Evolutionary conservation across 768 basidiomycete genomes (phyloP), one percentile per base, ranked within the genome.

Genomic region (Termitomyces sp.): DNA sequence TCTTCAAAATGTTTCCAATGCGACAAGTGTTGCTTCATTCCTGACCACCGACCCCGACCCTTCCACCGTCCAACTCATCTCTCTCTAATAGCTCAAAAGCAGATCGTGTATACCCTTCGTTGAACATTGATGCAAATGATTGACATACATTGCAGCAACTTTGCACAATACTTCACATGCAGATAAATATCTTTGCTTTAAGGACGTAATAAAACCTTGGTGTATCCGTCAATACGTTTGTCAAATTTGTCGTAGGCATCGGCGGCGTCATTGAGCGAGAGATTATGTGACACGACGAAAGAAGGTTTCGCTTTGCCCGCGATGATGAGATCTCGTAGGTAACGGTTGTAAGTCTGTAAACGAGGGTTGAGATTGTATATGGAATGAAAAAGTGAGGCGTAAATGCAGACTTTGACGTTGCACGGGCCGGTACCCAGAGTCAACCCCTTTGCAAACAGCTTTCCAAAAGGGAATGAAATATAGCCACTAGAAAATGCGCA

Each of bases 401-500:
- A 1, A 25, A 10, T 4, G 48, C 70, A 37, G 29, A 80, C 81
- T 77, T 83, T 83, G 63, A 82, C 81, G 60, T 84, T 84, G 69
- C 82, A 83, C 70, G 83, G 82, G 1, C 83, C 82, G 9, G 83
- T 83, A 7, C 81, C 83, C 32, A 85, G 55, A 3, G 74, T 74
- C n/a, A 85, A 68, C 0, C 82, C 83, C 63, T 84, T 85, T 72
- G 84, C 83, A 67, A 85, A 85, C 9, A 83, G 66, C 66, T 80
- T 80, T 15, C 71, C 81, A 66, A 82, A 82, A 9, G 81, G 81
- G 75, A 83, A 80, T 1, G 79, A 78, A 55, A 83, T 82, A 60
- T 82, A 81, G 17, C 80, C 80, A 67, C 80, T 79, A 54, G 5
- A 10, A 34, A 40, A 42, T 3, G 14, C 4, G 25, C 46, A 25